Percentiles rank a stretch among this genome's conserved stretches.
Evolutionary conservation across 495 filamentous ascomycete species (phyloP).

Genomic region (Apodospora peruviana): DNA sequence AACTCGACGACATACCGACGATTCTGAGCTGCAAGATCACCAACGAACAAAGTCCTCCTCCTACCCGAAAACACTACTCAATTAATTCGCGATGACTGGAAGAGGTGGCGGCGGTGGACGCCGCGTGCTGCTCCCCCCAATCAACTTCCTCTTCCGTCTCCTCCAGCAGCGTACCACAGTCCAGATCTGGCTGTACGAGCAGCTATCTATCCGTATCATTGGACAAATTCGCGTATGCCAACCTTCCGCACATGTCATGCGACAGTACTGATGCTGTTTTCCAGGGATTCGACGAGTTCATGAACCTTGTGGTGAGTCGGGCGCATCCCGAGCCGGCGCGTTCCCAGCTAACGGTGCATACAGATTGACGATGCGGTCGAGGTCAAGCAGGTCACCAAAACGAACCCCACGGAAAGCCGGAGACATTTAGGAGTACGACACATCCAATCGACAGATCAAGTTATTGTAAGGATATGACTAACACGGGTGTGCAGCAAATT

Average conservation of each 20-base stretch:
- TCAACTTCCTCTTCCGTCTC: conserved; percentile 98
- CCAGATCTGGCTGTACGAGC: conserved; percentile 95
- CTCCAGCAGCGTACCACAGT: conserved; percentile 83
- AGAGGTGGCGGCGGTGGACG: conserved; percentile 72
- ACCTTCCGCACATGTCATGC: conserved; percentile 15
- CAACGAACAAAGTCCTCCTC: neutral
- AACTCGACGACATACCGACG: neutral
- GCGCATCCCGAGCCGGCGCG: neutral
- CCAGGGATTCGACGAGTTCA: conserved; percentile 80
- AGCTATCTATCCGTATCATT: conserved; percentile 86
- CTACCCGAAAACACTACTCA: conserved; percentile 1
- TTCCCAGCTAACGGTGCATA: neutral
- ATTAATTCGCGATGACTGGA: conserved; percentile 62
- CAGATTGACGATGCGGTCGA: conserved; percentile 80
- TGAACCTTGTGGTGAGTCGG: conserved; percentile 93
- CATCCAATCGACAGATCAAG: neutral
- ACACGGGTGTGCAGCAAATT: conserved; percentile 66
- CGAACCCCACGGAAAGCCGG: conserved; percentile 65
- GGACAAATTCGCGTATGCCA: conserved; percentile 79
- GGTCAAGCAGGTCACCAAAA: conserved; percentile 79
- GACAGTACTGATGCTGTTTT: neutral
- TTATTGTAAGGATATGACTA: conserved; percentile 18
- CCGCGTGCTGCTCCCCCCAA: conserved; percentile 86
- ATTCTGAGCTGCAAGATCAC: neutral
- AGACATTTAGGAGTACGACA: conserved; percentile 61